Base-by-base conservation (phyloP, 1,284 basidiomycete genomes). In the Thelephora terrestris region DNA sequence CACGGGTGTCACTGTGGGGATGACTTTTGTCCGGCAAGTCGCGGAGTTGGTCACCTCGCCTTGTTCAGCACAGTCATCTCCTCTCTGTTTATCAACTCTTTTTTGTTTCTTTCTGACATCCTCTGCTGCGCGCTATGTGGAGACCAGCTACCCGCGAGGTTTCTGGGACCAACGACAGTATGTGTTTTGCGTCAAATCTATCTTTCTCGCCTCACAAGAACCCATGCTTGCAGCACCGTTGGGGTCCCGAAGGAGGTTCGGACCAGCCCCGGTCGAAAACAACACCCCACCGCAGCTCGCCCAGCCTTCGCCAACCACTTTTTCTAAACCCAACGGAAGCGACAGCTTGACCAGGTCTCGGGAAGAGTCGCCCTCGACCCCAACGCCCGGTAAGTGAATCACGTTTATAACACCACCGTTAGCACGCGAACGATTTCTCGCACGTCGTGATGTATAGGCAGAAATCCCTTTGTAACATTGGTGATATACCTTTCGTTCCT, bases 211-310 rank as follows among this genome's bases (percentile, higher is more conserved):
- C 55, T 61, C 17, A 52, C 53, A 53, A 25, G 12, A 9, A 39
- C 25, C n/a, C 51, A 23, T 50, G 58, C 50, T 50, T 34, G n/a
- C 50, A 85, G 83, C 79, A 58, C 83, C 86, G n/a, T 74, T 88
- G 53, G 90, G 87, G 47, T 78, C 82, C 60, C 83, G 87, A 61
- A 84, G 91, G 61, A 84, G 91, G 49, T 94, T 94, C 67, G 91
- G 91, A 48, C 83, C 89, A 43, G 85, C 86, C 29, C 83, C 85
- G 4, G 68, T 74, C 40, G 87, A 88, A 61, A 85, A 86, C 58
- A 71, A 68, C 24, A 78, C 78, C 25, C 81, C 86, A 24, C 82
- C 84, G 50, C 85, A 87, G 58, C 78, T 90, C 46, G 87, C 86
- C n/a, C 85, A 88, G 57, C 85, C 87, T 27, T 84, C 84, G 37